Conservation (phyloP, 805 yeast species). For the Ogataea nitratoaversa region DNA sequence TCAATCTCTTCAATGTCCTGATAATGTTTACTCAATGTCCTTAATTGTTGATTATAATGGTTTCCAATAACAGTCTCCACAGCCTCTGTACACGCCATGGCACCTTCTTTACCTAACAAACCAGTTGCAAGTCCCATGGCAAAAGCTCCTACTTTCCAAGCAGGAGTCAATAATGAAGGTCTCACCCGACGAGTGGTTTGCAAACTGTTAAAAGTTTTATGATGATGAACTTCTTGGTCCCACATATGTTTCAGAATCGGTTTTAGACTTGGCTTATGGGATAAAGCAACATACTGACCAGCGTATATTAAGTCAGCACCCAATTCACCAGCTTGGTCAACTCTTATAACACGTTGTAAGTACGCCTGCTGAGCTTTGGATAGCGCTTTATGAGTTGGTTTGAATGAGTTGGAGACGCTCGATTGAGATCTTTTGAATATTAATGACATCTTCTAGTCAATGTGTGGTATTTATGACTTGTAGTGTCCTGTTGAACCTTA, state of each 20-base stretch:
- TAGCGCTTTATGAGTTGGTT: slow-evolving; percentile 25
- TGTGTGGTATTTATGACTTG: too few relatives aligned
- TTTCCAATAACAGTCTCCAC: slow-evolving; percentile 98
- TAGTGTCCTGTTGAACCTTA: too few relatives aligned
- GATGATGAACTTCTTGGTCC: slow-evolving; percentile 95
- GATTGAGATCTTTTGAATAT: slow-evolving; percentile 17
- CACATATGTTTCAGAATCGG: slow-evolving; percentile 92
- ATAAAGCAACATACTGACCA: slow-evolving; percentile 80
- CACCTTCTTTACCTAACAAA: slow-evolving; percentile 84
- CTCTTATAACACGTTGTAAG: slow-evolving; percentile 73
- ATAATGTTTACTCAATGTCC: slow-evolving; percentile 68
- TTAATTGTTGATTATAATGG: slow-evolving; percentile 86
- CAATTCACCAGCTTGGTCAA: slow-evolving; percentile 96
- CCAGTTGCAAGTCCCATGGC: slow-evolving; percentile 88
- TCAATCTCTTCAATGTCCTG: slow-evolving; percentile 38
- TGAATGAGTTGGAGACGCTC: slow-evolving; percentile 9
- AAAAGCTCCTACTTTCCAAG: slow-evolving; percentile 90
- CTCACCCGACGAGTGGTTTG: slow-evolving; percentile 78
- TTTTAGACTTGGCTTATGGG: slow-evolving; percentile 66
- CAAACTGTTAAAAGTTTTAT: slow-evolving; percentile 72
- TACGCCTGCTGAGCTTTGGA: slow-evolving; percentile 61
- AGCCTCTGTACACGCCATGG: slow-evolving; percentile 99
- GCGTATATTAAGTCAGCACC: slow-evolving; percentile 93
- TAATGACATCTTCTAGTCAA: slow-evolving; percentile 10
- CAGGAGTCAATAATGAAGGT: slow-evolving; percentile 86